A percentile compares a stretch with the other conserved stretches of the same genome.
Conservation (phyloP, 176 grass and related monocot genomes). For the Panicum miliaceum region DNA sequence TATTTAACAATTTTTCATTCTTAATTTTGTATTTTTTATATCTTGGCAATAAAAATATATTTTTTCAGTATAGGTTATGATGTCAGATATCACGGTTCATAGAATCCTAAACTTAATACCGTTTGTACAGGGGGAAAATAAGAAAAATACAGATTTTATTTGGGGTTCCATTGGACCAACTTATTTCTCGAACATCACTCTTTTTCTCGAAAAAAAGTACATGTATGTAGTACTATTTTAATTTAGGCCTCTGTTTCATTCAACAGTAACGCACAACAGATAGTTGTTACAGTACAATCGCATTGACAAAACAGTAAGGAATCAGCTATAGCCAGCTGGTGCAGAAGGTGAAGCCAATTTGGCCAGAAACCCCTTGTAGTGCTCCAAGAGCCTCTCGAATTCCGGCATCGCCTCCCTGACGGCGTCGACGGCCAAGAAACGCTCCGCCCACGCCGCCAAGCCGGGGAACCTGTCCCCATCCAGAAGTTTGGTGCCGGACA, state of each 20-base stretch:
- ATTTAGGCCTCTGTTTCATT: background rate
- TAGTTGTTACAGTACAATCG: background rate
- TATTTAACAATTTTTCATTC: no score
- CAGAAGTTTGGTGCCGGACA: slow-evolving; percentile 32
- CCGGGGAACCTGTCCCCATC: slow-evolving; percentile 38
- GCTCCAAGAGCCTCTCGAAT: slow-evolving; percentile 20
- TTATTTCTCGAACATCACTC: no score
- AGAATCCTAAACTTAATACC: no score
- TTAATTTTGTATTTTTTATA: no score
- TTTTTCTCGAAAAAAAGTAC: no score
- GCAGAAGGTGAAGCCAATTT: slow-evolving; percentile 7
- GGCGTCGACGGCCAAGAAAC: slow-evolving; percentile 28
- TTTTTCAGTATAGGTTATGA: no score
- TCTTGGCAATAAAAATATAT: no score
- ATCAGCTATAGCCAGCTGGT: slow-evolving; percentile 9
- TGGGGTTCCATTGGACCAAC: no score
- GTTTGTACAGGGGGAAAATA: no score
- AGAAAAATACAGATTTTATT: no score
- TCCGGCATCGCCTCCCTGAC: slow-evolving; percentile 33
- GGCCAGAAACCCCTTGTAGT: slow-evolving; percentile 16
- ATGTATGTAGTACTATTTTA: background rate
- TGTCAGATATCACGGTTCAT: no score
- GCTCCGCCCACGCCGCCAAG: slow-evolving; percentile 48
- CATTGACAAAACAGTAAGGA: background rate
- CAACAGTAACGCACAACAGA: background rate